Percentiles rank a stretch among this genome's conserved stretches.
Evolutionary conservation across 345 rosid genomes (phyloP).

Genomic region (Salix koriyanagi): DNA sequence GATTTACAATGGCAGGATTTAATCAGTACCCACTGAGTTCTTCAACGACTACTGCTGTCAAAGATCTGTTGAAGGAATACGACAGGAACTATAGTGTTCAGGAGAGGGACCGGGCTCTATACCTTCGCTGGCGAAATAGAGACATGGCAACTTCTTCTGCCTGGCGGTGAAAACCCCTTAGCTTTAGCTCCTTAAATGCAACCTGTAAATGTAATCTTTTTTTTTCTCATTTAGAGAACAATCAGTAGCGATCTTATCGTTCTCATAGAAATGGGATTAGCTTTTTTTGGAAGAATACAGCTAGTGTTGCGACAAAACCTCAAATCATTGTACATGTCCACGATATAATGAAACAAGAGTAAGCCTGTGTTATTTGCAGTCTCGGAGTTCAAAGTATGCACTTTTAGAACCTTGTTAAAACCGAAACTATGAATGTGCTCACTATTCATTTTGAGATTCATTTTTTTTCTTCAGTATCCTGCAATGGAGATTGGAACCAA

Average conservation of each 20-base stretch:
- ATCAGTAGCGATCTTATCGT: background rate
- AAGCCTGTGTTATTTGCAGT: background rate
- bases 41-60: slow-evolving; percentile 34
- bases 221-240: slow-evolving; percentile 2
- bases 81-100: slow-evolving; percentile 44
- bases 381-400: background rate
- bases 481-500: background rate
- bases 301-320: background rate
- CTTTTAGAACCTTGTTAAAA: background rate
- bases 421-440: background rate
- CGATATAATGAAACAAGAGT: background rate
- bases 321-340: slow-evolving; percentile 3
- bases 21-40: slow-evolving; percentile 38
- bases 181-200: background rate
- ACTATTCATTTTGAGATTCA: background rate
- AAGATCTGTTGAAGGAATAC: slow-evolving; percentile 43
- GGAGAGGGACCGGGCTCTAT: slow-evolving; percentile 53
- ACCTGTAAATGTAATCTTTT: slow-evolving; percentile 16
- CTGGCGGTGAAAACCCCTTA: slow-evolving; percentile 46
- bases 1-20: slow-evolving; percentile 72
- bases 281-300: background rate
- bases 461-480: background rate
- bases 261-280: background rate
- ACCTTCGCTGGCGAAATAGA: slow-evolving; percentile 64
- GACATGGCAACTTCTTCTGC: slow-evolving; percentile 67